These are phyloP conservation scores for Penium margaritaceum DNA, from an alignment of 139 green algal species.

Conservation along the genomic window DNA sequence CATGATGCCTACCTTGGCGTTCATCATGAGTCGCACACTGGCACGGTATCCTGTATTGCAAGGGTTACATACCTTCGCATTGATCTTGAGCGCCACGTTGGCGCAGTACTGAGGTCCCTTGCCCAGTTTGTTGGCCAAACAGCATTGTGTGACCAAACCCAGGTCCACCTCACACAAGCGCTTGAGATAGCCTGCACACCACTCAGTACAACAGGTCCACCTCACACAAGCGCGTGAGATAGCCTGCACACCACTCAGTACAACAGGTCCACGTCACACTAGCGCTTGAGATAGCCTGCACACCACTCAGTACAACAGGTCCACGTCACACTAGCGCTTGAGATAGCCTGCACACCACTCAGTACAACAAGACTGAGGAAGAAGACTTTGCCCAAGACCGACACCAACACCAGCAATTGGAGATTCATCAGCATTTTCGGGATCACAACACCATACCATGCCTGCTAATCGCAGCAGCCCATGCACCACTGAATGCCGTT, in stretches of 20 bases:
- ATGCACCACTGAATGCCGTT: not conserved
- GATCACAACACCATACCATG: too few species aligned
- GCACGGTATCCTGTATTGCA: constrained; percentile 24
- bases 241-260: constrained; percentile 11
- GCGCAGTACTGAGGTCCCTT: constrained; percentile 33
- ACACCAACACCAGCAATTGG: too few species aligned
- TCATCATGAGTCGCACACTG: constrained; percentile 42
- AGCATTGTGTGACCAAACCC: constrained; percentile 40
- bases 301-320: too few species aligned
- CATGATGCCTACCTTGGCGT: constrained; percentile 47
- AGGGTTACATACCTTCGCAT: constrained; percentile 27
- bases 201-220: constrained; percentile 11
- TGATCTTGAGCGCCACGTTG: constrained; percentile 46
- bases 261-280: constrained; percentile 13
- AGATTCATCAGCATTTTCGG: too few species aligned
- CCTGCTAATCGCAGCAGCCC: too few species aligned
- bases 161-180: constrained; percentile 9
- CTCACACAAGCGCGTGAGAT: constrained; percentile 14
- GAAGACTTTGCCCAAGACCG: not conserved
- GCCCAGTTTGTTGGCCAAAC: constrained; percentile 18
- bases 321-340: too few species aligned
- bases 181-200: constrained; percentile 32
- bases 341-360: not conserved
- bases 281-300: constrained; percentile 29
- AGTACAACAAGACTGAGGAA: not conserved